Evolutionary conservation across 495 filamentous ascomycete species (phyloP), one percentile per base, ranked within the genome.

Genomic region (Darksidea phi): DNA sequence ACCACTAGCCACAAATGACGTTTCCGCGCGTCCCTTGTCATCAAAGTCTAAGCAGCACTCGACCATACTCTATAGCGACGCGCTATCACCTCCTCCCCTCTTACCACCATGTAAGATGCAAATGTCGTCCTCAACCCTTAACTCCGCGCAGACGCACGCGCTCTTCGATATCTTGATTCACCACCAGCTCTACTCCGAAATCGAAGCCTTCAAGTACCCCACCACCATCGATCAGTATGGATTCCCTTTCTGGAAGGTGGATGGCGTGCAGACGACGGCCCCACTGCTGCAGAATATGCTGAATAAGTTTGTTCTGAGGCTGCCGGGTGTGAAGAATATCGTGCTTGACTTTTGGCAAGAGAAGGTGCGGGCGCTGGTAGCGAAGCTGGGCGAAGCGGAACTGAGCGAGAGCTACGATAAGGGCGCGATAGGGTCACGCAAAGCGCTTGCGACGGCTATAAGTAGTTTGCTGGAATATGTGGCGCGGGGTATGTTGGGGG

Each of bases 321-420:
- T 85, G 5, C 86, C 86, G 0, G 84, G 81, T 3, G 65, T 86
- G 10, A 77, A 77, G 18, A 80, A 84, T 57, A 74, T 88, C 0
- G 74, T 79, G 1, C 37, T 68, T 0, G 78, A 79, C 8, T 87
- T 87, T 62, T 88, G 86, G 86, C 71, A 75, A 41, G 69, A 71
- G 10, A 75, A 75, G 32, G 69, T 85, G 17, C 67, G 77, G 57
- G 72, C 70, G 24, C 64, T 80, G 13, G 68, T 77, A 7, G 56
- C 64, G 43, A 78, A 79, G 42, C 70, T 88, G n/a, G 79, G 72
- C 2, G 75, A 81, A 15, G 82, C 79, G 17, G 79, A 85, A 25
- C 73, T 88, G 25, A 85, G 82, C 25, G 84, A 88, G 64, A 87
- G 84, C 68, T 88, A 86, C 65, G 86, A 88, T 67, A 87, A 87